These are phyloP conservation scores for Yamadazyma philogaea DNA, from an alignment of 805 yeast species.

Conservation along the genomic window DNA sequence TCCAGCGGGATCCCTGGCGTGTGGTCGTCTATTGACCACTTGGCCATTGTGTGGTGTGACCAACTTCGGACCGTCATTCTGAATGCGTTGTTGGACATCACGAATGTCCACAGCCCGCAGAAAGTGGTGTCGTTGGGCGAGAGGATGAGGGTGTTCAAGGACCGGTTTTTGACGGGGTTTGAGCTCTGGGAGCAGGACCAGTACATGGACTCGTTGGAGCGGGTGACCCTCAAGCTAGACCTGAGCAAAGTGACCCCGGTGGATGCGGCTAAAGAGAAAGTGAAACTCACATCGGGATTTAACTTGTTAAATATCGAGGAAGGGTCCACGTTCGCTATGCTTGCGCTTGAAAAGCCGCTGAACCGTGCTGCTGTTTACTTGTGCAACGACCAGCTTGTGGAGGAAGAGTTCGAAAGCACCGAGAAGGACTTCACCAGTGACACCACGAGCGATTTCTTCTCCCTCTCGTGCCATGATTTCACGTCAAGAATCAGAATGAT, in stretches of 20 bases:
- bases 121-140: slow-evolving; percentile 51
- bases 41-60: slow-evolving; percentile 95
- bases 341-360: not conserved
- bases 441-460: not conserved
- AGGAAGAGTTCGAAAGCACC: not conserved
- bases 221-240: not conserved
- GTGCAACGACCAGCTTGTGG: not conserved
- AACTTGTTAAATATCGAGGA: not conserved
- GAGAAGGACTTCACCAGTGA: slow-evolving; percentile 2
- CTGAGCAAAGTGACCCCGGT: not conserved
- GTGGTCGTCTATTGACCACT: slow-evolving; percentile 92
- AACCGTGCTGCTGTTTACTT: slow-evolving; percentile 2
- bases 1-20: slow-evolving; percentile 86
- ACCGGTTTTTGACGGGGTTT: slow-evolving; percentile 51
- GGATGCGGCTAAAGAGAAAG: not conserved
- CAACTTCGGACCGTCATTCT: slow-evolving; percentile 71
- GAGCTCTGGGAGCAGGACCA: slow-evolving; percentile 28
- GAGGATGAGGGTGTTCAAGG: slow-evolving; percentile 59
- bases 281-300: not conserved
- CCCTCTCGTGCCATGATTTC: slow-evolving; percentile 6
- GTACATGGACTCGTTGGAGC: not conserved
- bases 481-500: slow-evolving; percentile 5
- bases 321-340: slow-evolving; percentile 3
- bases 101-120: slow-evolving; percentile 44
- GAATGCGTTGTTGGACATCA: slow-evolving; percentile 54